Base-by-base conservation (phyloP, 257 asterid species). In the Penstemon davidsonii region DNA sequence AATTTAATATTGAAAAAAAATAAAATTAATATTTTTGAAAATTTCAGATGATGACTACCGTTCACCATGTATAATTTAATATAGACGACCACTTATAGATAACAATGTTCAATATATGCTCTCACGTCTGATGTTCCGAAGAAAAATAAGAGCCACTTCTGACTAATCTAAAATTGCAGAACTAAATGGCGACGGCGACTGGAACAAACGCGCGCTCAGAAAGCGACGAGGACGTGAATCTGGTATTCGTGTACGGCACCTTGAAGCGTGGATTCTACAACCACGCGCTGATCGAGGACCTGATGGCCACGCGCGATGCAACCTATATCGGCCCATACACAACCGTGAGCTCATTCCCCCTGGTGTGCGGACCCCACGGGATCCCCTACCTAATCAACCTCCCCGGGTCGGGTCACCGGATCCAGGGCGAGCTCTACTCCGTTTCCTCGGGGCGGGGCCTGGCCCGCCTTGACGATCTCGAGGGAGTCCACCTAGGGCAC, bases 181-280 rank as follows among this genome's bases (percentile, higher is more conserved):
- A 25, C 33, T 25, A 25, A 25, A 25, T 25, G 33, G 33, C 33
- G 33, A 25, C 33, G 33, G 33, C 33, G 33, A 25, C 33, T 25
- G 33, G 33, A 25, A 2, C 33, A 25, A 25, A 25, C 33, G 33
- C 2, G 33, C 33, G 33, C 2, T 25, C 33, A 25, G 33, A 25
- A 25, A 25, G 33, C 1, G 33, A 25, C 33, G 33, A 25, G 33
- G 33, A 25, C 33, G 33, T 25, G 33, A 25, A 1, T 1, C 76
- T 81, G 3, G 77, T 90, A 68, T 90, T 90, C 83, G 82, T 85
- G 0, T 90, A 90, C 67, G 96, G 97, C 72, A 88, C 97, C 3
- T 82, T 90, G 7, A 90, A 88, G 75, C 81, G 80, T n/a, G 90
- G 96, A 4, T 83, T 90, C 77, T 56, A 62, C 63, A 90, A 90